Conservation (phyloP, 257 asterid genomes). For the Gynochthodes officinalis region DNA sequence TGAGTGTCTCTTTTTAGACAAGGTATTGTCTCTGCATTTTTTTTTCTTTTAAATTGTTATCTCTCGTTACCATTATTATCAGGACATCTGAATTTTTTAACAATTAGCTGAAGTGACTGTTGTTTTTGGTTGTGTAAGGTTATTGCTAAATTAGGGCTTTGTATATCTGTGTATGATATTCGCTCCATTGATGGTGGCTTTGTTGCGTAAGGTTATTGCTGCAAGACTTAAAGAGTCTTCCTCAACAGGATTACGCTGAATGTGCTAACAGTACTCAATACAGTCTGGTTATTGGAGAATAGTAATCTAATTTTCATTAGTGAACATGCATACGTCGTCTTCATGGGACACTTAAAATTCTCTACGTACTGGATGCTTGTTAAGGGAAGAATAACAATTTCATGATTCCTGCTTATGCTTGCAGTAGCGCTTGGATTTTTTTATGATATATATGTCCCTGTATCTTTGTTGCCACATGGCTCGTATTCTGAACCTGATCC, state of each 20-base stretch:
- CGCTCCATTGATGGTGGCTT: slow-evolving; percentile 69
- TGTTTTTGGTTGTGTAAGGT: too few species aligned
- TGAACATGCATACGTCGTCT: not conserved
- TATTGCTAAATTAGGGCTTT: too few species aligned
- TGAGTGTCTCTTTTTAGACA: too few species aligned
- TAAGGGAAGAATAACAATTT: not conserved
- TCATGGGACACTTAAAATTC: not conserved
- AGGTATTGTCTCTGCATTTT: too few species aligned
- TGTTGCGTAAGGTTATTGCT: slow-evolving; percentile 69
- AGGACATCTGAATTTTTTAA: too few species aligned
- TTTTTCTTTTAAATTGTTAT: too few species aligned
- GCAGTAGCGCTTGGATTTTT: slow-evolving; percentile 91
- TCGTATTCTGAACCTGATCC: slow-evolving; percentile 58
- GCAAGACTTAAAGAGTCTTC: slow-evolving; percentile 69
- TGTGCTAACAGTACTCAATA: slow-evolving; percentile 1
- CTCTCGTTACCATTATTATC: too few species aligned
- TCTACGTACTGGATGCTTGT: not conserved
- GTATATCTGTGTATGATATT: too few species aligned
- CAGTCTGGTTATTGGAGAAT: not conserved
- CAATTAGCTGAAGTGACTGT: too few species aligned
- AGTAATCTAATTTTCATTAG: not conserved
- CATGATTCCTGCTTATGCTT: not conserved
- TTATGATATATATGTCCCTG: slow-evolving; percentile 55
- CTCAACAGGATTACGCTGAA: slow-evolving; percentile 66
- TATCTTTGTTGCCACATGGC: slow-evolving; percentile 34